Percentiles rank a stretch among this genome's conserved stretches.
Evolutionary conservation across 108 stramenopile genomes (phyloP).

Genomic region (Mediolabrus comicus): DNA sequence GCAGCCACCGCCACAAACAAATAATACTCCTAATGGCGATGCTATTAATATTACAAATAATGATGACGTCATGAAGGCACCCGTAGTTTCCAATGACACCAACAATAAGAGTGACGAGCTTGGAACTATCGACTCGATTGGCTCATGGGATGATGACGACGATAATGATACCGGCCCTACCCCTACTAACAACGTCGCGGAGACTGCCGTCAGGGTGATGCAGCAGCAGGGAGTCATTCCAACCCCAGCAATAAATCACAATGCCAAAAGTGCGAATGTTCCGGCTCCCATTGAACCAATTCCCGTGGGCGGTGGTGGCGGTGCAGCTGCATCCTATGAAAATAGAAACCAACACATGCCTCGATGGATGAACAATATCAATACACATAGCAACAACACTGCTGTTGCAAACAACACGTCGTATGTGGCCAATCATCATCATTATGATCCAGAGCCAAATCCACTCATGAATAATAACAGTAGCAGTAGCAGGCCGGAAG

Average conservation of each 20-base stretch:
- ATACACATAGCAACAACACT: neutral
- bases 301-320: too few relatives aligned
- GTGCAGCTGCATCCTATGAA: constrained; percentile 9
- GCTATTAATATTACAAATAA: too few relatives aligned
- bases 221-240: too few relatives aligned
- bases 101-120: neutral
- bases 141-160: neutral
- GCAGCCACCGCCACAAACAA: neutral
- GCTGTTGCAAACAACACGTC: neutral
- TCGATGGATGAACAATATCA: constrained; percentile 13
- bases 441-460: neutral
- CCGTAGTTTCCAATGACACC: neutral
- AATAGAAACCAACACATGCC: constrained; percentile 19
- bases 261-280: too few relatives aligned
- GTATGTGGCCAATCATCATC: neutral
- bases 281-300: too few relatives aligned
- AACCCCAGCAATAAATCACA: too few relatives aligned
- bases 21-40: too few relatives aligned
- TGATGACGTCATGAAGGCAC: neutral
- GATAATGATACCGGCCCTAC: neutral
- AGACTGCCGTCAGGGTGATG: neutral
- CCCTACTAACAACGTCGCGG: neutral
- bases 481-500: neutral
- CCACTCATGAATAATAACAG: too few relatives aligned
- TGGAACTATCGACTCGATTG: neutral